Base-by-base conservation (phyloP, 257 asterid species). In the Solanum sejunctum region DNA sequence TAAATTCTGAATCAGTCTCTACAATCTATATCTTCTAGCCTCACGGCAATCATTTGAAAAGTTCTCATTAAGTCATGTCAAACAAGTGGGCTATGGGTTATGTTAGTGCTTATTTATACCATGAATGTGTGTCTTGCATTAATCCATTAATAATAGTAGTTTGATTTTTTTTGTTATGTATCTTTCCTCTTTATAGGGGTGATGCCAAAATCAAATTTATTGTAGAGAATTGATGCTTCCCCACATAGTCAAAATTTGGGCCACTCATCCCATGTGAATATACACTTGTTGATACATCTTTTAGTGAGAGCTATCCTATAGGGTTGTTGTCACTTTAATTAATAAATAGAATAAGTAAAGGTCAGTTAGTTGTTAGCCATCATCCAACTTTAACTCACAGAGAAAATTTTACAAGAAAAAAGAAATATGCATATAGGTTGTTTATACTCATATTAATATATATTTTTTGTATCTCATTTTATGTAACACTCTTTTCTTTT, bases 201-300 rank as follows among this genome's bases (percentile, higher is more conserved):
- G 36, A 39, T 73, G 67, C 78, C 83, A 70, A 26, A 41, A 84
- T 47, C 81, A 56, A 77, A 83, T 45, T 43, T 80, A 43, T 69
- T 60, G 4, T 11, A 3, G 47, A 77, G 64, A 55, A 18, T 52
- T 23, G 45, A 56, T 54, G 86, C 55, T 15, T 43, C 32, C 88
- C 26, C 21, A 16, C 56, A 8, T n/a, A 10, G 51, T 56, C 67
- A 56, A n/a, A 85, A 32, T 86, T 57, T 11, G 16, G 67, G 70
- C 21, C 85, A 84, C 55, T 85, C 52, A 58, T 28, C 82, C 93
- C 92, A 90, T 92, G 92, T 92, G 93, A 90, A 67, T 57, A 73
- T 75, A 79, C 10, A 79, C 6, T 78, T 77, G 10, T 89, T 87
- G 80, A 78, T 69, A 83, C 69, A 85, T 88, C 88, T 84, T 82